Evolutionary conservation across 768 basidiomycete genomes (phyloP).

Genomic region (Gymnopilus dilepis): DNA sequence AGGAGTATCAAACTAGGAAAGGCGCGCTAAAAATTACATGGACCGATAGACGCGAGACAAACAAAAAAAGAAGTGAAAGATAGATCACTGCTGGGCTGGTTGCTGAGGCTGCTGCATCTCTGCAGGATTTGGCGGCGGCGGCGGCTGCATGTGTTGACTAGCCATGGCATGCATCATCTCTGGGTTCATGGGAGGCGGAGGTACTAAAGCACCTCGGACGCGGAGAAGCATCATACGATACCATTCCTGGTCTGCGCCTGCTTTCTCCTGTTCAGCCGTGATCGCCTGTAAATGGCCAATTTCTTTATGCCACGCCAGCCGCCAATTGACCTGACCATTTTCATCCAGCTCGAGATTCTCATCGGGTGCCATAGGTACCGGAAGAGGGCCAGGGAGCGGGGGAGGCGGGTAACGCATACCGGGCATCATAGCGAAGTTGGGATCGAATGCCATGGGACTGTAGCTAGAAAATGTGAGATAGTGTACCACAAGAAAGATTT

Average conservation of each 20-base stretch:
- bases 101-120: constrained; percentile 47
- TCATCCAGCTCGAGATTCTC: constrained; percentile 77
- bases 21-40: constrained; percentile 13
- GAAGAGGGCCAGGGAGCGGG: constrained; percentile 49
- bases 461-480: constrained; percentile 20
- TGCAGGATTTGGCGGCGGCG: constrained; percentile 42
- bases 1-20: constrained; percentile 20
- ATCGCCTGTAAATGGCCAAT: constrained; percentile 74
- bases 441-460: constrained; percentile 63
- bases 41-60: constrained; percentile 19
- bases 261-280: constrained; percentile 84
- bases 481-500: neutral
- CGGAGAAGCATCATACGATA: constrained; percentile 85
- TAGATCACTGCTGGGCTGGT: constrained; percentile 30
- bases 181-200: constrained; percentile 54
- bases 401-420: constrained; percentile 69
- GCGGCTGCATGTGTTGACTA: constrained; percentile 45
- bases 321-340: constrained; percentile 82
- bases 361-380: constrained; percentile 65
- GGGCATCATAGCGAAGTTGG: constrained; percentile 70
- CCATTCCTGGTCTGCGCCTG: constrained; percentile 83
- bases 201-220: constrained; percentile 76
- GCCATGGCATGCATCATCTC: constrained; percentile 56
- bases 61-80: constrained; percentile 13
- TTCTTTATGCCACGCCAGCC: constrained; percentile 80